Conservation (phyloP, 208 protist species). For the Kentomonas sorsogonicus region DNA sequence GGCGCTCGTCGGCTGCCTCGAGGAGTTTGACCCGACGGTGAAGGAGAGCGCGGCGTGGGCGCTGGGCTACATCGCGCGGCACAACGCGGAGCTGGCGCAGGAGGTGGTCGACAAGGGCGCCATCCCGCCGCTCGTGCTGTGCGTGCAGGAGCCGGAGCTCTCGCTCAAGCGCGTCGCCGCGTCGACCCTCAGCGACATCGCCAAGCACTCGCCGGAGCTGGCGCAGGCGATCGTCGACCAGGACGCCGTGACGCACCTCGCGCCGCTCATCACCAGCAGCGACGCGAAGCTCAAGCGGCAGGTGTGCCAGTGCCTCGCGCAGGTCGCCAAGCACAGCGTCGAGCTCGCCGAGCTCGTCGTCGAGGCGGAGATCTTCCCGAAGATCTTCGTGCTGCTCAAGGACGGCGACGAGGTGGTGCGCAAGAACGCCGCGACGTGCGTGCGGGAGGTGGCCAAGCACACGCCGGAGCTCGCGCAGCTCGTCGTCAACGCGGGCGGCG, state of each 20-base stretch:
- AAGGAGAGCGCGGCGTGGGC: conserved; percentile 98
- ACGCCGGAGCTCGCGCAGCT: conserved; percentile 96
- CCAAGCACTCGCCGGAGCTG: conserved; percentile 94
- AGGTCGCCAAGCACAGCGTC: conserved; percentile 98
- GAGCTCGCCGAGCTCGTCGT: conserved; percentile 98
- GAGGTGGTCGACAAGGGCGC: conserved; percentile 95
- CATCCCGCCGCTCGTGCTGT: conserved; percentile 95
- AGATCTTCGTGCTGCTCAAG: conserved; percentile 94
- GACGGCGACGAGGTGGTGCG: conserved; percentile 94
- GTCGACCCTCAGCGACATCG: conserved; percentile 93
- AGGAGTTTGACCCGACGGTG: conserved; percentile 97
- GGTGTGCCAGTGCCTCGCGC: conserved; percentile 92
- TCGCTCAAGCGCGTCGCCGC: conserved; percentile 96
- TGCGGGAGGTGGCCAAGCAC: conserved; percentile 98
- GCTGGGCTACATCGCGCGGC: conserved; percentile 96
- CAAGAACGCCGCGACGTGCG: conserved; percentile 96
- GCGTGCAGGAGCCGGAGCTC: conserved; percentile 97
- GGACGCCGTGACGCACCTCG: conserved; percentile 95
- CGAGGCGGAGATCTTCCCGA: conserved; percentile 97
- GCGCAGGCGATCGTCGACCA: conserved; percentile 95
- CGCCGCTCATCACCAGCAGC: conserved; percentile 92
- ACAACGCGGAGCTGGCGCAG: conserved; percentile 91
- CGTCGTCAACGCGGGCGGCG: conserved; percentile 96
- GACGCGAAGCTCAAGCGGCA: conserved; percentile 97
- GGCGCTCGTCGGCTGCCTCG: conserved; percentile 94